Percentiles rank a stretch among this genome's conserved stretches.
phyloP scores from a whole-genome alignment of 23 red algal species.

The Gracilaria domingensis region DNA sequence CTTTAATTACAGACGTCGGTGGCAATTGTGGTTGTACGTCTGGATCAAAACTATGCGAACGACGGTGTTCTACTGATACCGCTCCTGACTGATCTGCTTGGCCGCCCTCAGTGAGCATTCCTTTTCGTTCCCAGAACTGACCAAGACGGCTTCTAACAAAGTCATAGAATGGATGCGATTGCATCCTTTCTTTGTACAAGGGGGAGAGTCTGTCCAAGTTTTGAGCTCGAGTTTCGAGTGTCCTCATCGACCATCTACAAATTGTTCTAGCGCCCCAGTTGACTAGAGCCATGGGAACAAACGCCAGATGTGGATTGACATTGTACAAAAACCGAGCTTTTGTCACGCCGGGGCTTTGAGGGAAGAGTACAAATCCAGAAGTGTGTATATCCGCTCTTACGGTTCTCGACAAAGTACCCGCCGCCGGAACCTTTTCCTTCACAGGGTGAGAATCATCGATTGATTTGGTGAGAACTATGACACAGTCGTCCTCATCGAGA shows the following conservation, averaged over 20 bases:
- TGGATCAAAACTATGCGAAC: conserved; percentile 60
- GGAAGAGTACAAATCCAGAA: conserved; percentile 71
- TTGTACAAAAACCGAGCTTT: conserved; percentile 67
- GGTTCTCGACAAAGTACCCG: not conserved
- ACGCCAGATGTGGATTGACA: conserved; percentile 66
- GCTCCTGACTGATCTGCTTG: not conserved
- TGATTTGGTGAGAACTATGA: conserved; percentile 34
- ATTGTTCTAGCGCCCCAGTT: conserved; percentile 79
- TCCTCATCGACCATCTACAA: conserved; percentile 57
- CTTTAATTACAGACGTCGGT: conserved; percentile 43
- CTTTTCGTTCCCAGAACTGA: conserved; percentile 57
- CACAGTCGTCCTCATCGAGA: conserved; percentile 59
- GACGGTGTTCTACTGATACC: not conserved
- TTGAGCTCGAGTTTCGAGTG: conserved; percentile 62
- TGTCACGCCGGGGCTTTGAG: conserved; percentile 48
- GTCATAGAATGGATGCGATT: conserved; percentile 42
- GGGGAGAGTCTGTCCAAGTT: conserved; percentile 57
- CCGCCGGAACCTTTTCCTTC: conserved; percentile 21
- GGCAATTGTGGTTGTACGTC: conserved; percentile 37
- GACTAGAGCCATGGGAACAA: conserved; percentile 70
- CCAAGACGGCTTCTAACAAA: conserved; percentile 25
- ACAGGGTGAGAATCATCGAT: conserved; percentile 39
- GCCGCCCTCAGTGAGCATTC: conserved; percentile 10
- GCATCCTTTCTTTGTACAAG: conserved; percentile 50
- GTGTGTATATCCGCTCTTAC: conserved; percentile 43